phyloP scores from a whole-genome alignment of 352 stramenopile species.

The Aphanomyces euteiches region DNA sequence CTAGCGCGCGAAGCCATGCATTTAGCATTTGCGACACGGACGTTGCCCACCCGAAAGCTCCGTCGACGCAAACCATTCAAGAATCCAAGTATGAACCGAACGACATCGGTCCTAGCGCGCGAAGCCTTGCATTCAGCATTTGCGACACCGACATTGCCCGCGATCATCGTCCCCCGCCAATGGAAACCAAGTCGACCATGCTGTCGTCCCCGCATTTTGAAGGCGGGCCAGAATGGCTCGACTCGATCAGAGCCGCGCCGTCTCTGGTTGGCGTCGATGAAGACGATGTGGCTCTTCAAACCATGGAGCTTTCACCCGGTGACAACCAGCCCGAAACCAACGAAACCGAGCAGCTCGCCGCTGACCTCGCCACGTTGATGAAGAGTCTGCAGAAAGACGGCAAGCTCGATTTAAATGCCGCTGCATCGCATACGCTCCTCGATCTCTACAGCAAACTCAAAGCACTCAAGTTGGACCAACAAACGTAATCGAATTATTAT shows the following conservation, averaged over 20 bases:
- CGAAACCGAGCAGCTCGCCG: neutral
- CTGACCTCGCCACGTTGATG: neutral
- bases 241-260: neutral
- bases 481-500: neutral
- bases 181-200: neutral
- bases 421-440: neutral
- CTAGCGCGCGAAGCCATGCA: neutral
- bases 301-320: neutral
- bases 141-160: no score
- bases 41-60: no score
- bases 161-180: neutral
- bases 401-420: constrained; percentile 7
- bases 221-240: neutral
- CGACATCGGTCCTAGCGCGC: neutral
- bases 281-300: neutral
- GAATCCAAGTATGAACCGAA: neutral
- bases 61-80: neutral
- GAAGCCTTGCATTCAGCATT: no score
- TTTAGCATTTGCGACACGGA: no score
- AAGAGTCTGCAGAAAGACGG: neutral
- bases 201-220: neutral
- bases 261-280: neutral
- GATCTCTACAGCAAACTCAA: constrained; percentile 9
- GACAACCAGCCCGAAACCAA: neutral
- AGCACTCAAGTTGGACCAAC: neutral